Evolutionary conservation across 2,329 filamentous ascomycete species (phyloP), one percentile per base, ranked within the genome.

Genomic region (Apiospora aurea): DNA sequence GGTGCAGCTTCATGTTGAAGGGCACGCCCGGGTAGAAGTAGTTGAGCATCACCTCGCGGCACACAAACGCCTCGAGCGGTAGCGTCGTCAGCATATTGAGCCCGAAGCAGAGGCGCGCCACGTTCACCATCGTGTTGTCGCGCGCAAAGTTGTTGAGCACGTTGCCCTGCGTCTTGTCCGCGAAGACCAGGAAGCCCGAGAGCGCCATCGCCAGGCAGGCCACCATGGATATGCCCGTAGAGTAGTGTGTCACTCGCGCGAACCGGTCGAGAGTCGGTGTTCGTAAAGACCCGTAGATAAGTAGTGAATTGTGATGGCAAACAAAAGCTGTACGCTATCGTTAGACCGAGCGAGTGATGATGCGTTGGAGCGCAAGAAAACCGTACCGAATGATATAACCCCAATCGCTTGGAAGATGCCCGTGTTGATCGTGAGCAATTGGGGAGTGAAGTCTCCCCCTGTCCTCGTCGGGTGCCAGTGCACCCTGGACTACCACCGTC

Each of bases 81-180:
- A 99, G 87, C 1, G 96, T 98, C 18, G 96, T 98, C 78, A 99
- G 90, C 96, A 99, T 99, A 87, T 99, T 99, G 76, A 99, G 89
- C 1, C 96, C 96, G 80, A 99, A 98, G 83, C 94, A 98, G 69
- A 99, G 88, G 70, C 96, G 92, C 29, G 96, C 96, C 72, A 99
- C 88, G 82, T 98, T 98, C 80, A 98, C 95, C 90, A 98, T 92
- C 77, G 92, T 87, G 82, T 97, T 98, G 83, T 97, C 91, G 26
- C 91, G 87, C 1, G 95, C 93, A 80, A 99, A 98, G 84, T 99
- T 99, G 87, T 99, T 99, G 78, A 99, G 91, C 70, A 99, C 94
- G 81, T 99, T 99, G 80, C 96, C 96, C 76, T 95, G 87, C 4
- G 96, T 99, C 78, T 92, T 90, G 83, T 96, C 94, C 74, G 96